Evolutionary conservation across 176 grass and related monocot genomes (phyloP).

Genomic region (Miscanthus lutarioriparius): DNA sequence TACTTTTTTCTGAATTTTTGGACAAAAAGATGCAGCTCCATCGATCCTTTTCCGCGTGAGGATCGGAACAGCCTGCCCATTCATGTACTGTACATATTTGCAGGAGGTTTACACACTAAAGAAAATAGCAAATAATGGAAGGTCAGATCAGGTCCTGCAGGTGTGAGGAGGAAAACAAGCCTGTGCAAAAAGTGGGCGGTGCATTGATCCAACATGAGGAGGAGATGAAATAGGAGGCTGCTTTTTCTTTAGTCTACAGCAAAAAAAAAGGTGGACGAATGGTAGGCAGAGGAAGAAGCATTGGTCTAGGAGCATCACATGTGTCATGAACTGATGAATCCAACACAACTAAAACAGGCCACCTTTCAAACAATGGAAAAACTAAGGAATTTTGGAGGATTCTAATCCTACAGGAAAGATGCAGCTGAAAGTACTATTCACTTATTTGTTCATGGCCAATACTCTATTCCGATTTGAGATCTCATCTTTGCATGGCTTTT

Average conservation of each 20-base stretch:
- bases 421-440: neutral
- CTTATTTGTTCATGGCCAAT: neutral
- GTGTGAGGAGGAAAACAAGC: constrained; percentile 25
- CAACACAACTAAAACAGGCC: neutral
- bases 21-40: neutral
- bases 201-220: constrained; percentile 30
- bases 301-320: neutral
- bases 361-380: neutral
- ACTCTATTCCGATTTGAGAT: neutral
- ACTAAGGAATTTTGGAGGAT: neutral
- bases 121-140: constrained; percentile 14
- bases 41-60: neutral
- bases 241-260: constrained; percentile 23
- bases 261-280: neutral
- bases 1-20: constrained; percentile 10
- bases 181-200: constrained; percentile 17
- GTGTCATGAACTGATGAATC: neutral
- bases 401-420: neutral
- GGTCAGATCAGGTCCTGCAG: neutral
- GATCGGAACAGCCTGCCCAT: neutral
- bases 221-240: constrained; percentile 40
- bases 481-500: neutral
- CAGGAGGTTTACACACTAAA: neutral
- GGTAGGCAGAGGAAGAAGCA: neutral
- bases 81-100: neutral